Evolutionary conservation across 345 rosid genomes (phyloP), one percentile per base, ranked within the genome.

Genomic region (Schrenkiella parvula): DNA sequence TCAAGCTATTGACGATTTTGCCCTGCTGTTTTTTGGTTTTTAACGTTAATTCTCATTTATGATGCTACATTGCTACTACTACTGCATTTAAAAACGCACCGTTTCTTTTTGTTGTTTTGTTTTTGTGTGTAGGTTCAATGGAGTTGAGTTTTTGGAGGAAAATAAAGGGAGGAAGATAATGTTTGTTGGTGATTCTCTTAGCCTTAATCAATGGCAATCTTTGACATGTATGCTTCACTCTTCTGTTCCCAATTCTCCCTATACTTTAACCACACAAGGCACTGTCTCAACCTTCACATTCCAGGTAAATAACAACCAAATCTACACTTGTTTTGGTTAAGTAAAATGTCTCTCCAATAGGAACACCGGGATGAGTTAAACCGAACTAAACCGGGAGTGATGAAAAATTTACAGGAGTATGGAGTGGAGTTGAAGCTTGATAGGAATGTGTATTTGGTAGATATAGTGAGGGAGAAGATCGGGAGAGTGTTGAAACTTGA

Each of bases 141-240:
- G 88, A 1, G n/a, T n/a, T 23, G 72, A 73, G 10, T 84, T 89
- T 46, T 42, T 92, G 75, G 68, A 78, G 70, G 83, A 38, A 72
- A 68, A 80, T 25, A 81, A 67, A 65, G 93, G 96, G 57, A 89
- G 88, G 80, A 83, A 79, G 13, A 79, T 92, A 39, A 81, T 88
- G 89, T 89, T 89, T 26, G 88, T 88, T 5, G 98, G 98, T 35
- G 98, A 92, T 63, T 92, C 96, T 1, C 77, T 89, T 1, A 88
- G 93, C 71, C 69, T 85, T 12, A 89, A 89, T 60, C 96, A 91
- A 55, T 91, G 92, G 93, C 88, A 86, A 34, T 92, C 98, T 3
- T 76, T 92, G 74, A 84, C 89, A 3, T 89, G 93, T 80, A 78
- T 86, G 88, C 85, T 92, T 44, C 87, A 85, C 67, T 78, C 84